A percentile compares a stretch with the other conserved stretches of the same genome.
These are phyloP conservation scores for Globisporangium polare DNA, from an alignment of 352 stramenopile species.

Conservation along the genomic window DNA sequence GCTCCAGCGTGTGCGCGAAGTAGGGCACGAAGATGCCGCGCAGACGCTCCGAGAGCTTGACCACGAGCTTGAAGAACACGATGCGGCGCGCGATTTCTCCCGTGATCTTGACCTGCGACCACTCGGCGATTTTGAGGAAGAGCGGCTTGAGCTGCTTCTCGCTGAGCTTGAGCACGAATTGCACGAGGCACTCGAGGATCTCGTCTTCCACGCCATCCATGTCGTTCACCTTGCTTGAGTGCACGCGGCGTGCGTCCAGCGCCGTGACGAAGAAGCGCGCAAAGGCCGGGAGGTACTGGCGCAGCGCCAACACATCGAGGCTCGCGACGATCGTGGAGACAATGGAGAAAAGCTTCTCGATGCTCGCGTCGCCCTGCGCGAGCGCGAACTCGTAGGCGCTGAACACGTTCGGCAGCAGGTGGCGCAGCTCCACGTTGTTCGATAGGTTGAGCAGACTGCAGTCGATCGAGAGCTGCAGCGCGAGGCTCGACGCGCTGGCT, in stretches of 20 bases:
- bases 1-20: conserved; percentile 72
- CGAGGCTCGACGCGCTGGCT: conserved; percentile 19
- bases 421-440: conserved; percentile 69
- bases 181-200: conserved; percentile 65
- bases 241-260: conserved; percentile 71
- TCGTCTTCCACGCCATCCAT: conserved; percentile 74
- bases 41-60: conserved; percentile 75
- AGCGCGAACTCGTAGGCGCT: conserved; percentile 66
- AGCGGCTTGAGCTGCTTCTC: conserved; percentile 89
- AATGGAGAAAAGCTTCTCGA: conserved; percentile 67
- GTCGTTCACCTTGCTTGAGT: conserved; percentile 45
- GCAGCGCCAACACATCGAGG: conserved; percentile 48
- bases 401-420: conserved; percentile 68
- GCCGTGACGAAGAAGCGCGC: conserved; percentile 81
- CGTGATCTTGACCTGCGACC: conserved; percentile 48
- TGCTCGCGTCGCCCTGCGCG: conserved; percentile 40
- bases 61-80: conserved; percentile 78
- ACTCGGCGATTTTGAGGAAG: conserved; percentile 83
- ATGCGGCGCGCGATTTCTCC: conserved; percentile 53
- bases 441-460: conserved; percentile 60
- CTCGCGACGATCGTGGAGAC: conserved; percentile 58
- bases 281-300: conserved; percentile 66
- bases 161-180: conserved; percentile 84
- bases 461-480: conserved; percentile 58
- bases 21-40: conserved; percentile 89